Percentiles rank a stretch among this genome's conserved stretches.
These are phyloP conservation scores for Westerdykella sp. DNA, from an alignment of 2,329 filamentous ascomycete species.

Conservation along the genomic window DNA sequence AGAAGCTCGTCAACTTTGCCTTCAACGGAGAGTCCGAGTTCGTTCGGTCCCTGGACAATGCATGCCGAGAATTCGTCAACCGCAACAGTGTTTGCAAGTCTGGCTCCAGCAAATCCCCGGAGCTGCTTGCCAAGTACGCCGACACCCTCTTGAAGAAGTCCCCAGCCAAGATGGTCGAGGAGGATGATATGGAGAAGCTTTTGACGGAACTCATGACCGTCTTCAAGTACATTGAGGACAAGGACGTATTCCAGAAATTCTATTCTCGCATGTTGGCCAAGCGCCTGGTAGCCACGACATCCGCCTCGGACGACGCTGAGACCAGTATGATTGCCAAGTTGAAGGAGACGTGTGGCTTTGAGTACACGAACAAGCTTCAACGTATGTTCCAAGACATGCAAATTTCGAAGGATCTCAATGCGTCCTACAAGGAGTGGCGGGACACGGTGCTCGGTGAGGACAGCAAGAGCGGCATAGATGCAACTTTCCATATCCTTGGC, in stretches of 20 bases:
- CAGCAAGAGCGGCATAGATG: slow-evolving; percentile 65
- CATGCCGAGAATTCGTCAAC: slow-evolving; percentile 96
- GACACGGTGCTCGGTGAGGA: slow-evolving; percentile 58
- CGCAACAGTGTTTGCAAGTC: slow-evolving; percentile 93
- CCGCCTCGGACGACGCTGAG: slow-evolving; percentile 93
- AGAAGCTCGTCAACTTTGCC: slow-evolving; percentile 80
- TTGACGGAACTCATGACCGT: slow-evolving; percentile 96
- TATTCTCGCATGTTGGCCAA: slow-evolving; percentile 96
- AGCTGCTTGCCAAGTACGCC: slow-evolving; percentile 90
- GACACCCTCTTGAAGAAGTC: slow-evolving; percentile 88
- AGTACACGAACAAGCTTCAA: slow-evolving; percentile 98
- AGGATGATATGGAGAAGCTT: slow-evolving; percentile 84
- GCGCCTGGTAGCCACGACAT: slow-evolving; percentile 88
- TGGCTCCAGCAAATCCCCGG: slow-evolving; percentile 87
- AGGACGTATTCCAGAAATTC: slow-evolving; percentile 99
- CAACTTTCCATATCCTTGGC: slow-evolving; percentile 85
- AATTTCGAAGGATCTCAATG: slow-evolving; percentile 95
- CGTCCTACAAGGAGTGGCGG: slow-evolving; percentile 75
- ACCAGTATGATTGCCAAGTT: slow-evolving; percentile 99
- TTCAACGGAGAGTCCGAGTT: slow-evolving; percentile 97
- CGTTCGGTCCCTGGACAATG: slow-evolving; percentile 90
- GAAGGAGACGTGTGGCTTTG: slow-evolving; percentile 96
- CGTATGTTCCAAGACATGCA: slow-evolving; percentile 99
- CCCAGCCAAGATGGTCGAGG: slow-evolving; percentile 79
- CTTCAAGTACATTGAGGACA: slow-evolving; percentile 99